Evolutionary conservation across 2,329 filamentous ascomycete species (phyloP), one percentile per base, ranked within the genome.

Genomic region (Colletotrichum destructivum): DNA sequence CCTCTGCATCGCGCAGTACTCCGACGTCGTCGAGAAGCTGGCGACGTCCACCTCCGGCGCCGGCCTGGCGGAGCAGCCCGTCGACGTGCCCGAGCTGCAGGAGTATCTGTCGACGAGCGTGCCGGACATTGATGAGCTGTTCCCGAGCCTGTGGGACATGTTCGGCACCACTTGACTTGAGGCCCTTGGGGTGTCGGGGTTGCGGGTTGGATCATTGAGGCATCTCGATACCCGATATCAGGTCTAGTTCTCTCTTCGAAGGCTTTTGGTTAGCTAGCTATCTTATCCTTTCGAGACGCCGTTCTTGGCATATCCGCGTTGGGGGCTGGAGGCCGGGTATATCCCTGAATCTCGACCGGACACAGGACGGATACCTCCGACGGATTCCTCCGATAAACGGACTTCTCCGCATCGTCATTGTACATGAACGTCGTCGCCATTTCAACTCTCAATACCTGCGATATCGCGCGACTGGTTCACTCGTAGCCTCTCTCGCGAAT

Each of bases 1-100:
- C 59, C 81, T 86, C 5, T 88, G 86, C 70, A 76, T 89, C 1
- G 80, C 82, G 0, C 84, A 87, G 59, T 84, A 87, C 72, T 77
- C 80, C 7, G 85, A 87, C 13, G 76, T 87, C 15, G 79, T 88
- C 0, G 84, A 88, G 40, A 87, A 83, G 74, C 76, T 86, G 3
- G 72, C 82, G 12, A 76, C 77, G 6, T 78, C 80, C 49, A 76
- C 74, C 5, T 21, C 56, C 4, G 57, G 21, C 21, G 61, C 66
- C 1, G n/a, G 40, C 7, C 16, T 57, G 12, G 67, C 70, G 0
- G 71, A 72, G 60, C 69, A 64, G 54, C 59, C 69, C 1, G 59
- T 69, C 9, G 47, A 71, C 31, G 57, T 72, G 56, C 70, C 70
- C 12, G 67, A 72, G 4, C 38, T 72, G n/a, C 70, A 72, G 18